Evolutionary conservation across 2,329 filamentous ascomycete species (phyloP).

Genomic region (Colletotrichum spinosum): DNA sequence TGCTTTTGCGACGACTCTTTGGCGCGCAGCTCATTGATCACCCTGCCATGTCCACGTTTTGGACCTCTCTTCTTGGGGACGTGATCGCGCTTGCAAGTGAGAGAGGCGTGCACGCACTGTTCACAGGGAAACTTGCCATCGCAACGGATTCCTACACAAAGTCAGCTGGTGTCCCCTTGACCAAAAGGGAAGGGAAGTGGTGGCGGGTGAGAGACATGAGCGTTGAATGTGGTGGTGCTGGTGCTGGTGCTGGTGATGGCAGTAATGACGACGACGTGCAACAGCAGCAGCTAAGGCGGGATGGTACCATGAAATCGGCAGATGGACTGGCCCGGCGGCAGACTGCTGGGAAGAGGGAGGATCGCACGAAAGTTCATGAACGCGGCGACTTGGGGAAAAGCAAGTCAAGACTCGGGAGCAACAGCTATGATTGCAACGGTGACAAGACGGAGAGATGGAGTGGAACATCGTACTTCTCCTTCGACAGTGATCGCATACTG

Average conservation of each 20-base stretch:
- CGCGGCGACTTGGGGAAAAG: slow-evolving; percentile 5
- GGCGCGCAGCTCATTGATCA: slow-evolving; percentile 70
- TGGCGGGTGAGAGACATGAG: slow-evolving; percentile 13
- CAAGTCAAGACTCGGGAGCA: slow-evolving; percentile 16
- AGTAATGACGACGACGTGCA: slow-evolving; percentile 29
- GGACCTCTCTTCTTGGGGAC: slow-evolving; percentile 74
- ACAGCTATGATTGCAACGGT: not conserved
- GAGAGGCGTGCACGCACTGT: slow-evolving; percentile 68
- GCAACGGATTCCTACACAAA: slow-evolving; percentile 54
- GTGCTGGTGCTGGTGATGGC: not conserved
- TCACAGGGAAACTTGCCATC: slow-evolving; percentile 65
- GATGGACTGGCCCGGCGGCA: slow-evolving; percentile 35
- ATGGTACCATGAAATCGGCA: slow-evolving; percentile 33
- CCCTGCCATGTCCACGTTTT: slow-evolving; percentile 71
- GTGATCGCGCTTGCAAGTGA: slow-evolving; percentile 73
- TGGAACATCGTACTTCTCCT: slow-evolving; percentile 51
- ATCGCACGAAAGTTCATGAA: slow-evolving; percentile 39
- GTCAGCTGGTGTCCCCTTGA: slow-evolving; percentile 6
- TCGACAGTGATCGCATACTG: slow-evolving; percentile 59
- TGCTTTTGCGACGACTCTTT: slow-evolving; percentile 50
- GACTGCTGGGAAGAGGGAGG: slow-evolving; percentile 37
- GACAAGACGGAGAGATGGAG: slow-evolving; percentile 17
- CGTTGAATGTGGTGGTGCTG: not conserved
- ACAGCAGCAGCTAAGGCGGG: slow-evolving; percentile 15
- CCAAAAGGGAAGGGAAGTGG: too few species aligned